Evolutionary conservation across 2,329 filamentous ascomycete species (phyloP).

Genomic region (Neonectria coccinea): DNA sequence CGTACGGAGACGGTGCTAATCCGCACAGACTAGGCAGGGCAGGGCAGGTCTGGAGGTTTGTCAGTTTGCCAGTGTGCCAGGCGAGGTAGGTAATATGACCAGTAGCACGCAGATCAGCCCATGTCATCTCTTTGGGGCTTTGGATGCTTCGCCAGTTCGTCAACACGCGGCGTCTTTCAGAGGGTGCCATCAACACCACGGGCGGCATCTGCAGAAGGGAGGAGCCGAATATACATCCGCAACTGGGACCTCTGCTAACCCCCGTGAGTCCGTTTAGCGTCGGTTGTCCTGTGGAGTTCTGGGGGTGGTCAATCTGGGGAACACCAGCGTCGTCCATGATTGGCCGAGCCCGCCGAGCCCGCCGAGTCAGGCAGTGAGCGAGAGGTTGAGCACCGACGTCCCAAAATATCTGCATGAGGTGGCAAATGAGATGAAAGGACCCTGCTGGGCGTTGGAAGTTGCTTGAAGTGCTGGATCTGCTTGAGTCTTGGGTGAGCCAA

Average conservation of each 20-base stretch:
- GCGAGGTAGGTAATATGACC: conserved; percentile 5
- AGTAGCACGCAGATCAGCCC: background rate
- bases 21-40: conserved; percentile 7
- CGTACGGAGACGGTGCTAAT: conserved; percentile 2
- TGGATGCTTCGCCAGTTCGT: conserved; percentile 17
- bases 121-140: conserved; percentile 6
- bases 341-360: conserved; percentile 6
- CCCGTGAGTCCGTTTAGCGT: conserved; percentile 1
- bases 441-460: no score
- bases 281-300: background rate
- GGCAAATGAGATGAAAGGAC: background rate
- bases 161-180: conserved; percentile 4
- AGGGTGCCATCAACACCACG: conserved; percentile 11
- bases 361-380: conserved; percentile 17
- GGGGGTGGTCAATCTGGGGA: conserved; percentile 25
- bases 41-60: background rate
- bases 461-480: background rate
- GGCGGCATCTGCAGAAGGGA: conserved; percentile 19
- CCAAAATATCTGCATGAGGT: conserved; percentile 9
- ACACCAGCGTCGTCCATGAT: conserved; percentile 10
- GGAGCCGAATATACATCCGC: conserved; percentile 4
- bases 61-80: background rate
- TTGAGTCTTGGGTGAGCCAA: conserved; percentile 26
- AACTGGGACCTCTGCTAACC: background rate
- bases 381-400: conserved; percentile 16